Evolutionary conservation across 176 grass and related monocot species (phyloP).

Genomic region (Eleusine indica): DNA sequence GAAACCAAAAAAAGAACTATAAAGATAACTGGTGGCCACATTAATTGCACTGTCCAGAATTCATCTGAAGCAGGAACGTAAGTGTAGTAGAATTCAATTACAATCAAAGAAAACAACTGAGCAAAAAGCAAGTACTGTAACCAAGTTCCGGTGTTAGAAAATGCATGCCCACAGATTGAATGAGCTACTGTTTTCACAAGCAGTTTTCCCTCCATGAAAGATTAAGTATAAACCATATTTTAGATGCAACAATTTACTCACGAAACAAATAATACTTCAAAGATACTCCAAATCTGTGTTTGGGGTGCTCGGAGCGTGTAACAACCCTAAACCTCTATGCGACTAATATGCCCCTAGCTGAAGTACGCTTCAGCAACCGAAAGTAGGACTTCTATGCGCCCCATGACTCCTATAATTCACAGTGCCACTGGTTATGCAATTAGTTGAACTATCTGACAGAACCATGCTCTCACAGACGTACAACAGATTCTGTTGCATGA

Average conservation of each 20-base stretch:
- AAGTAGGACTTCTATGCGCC: not conserved
- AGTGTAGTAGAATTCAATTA: not conserved
- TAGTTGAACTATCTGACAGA: not conserved
- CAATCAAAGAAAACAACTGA: not conserved
- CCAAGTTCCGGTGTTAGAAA: not conserved
- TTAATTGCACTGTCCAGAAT: not conserved
- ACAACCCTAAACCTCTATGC: not conserved
- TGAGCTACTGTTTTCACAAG: not conserved
- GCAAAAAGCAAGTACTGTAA: not conserved
- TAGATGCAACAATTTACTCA: not conserved
- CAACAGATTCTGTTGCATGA: not conserved
- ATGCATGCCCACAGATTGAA: not conserved
- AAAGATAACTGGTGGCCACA: not conserved
- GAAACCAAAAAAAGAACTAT: not conserved
- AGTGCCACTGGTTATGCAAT: not conserved
- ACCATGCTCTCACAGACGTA: not conserved
- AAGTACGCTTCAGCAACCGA: not conserved
- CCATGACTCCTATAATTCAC: not conserved
- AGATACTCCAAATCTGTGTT: not conserved
- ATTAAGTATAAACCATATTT: not conserved
- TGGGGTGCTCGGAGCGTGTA: no score
- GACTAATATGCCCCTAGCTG: no score
- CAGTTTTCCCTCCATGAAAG: not conserved
- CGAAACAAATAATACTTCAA: not conserved
- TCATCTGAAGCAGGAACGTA: not conserved